phyloP scores from a whole-genome alignment of 2,329 filamentous ascomycete genomes.

The Alternaria ventricosa region DNA sequence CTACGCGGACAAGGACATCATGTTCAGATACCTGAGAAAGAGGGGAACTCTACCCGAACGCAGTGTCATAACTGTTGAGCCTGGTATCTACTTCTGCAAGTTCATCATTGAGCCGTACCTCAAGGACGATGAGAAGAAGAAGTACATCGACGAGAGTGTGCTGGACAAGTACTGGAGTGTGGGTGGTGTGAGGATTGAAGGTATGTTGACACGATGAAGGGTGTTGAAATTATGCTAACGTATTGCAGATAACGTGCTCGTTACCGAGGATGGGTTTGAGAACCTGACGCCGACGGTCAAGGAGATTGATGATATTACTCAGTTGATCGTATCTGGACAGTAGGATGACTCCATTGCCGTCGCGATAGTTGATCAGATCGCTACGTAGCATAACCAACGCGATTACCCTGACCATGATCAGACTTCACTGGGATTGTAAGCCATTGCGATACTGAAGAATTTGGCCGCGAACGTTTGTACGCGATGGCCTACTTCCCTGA shows the following conservation, averaged over 20 bases:
- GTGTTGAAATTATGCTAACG: slow-evolving; percentile 7
- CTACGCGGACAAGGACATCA: slow-evolving; percentile 72
- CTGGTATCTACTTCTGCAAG: slow-evolving; percentile 80
- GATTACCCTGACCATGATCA: neutral
- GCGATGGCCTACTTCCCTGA: too few relatives aligned
- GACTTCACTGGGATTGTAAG: neutral
- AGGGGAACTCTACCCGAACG: slow-evolving; percentile 76
- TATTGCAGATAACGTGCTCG: slow-evolving; percentile 73
- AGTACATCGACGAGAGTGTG: slow-evolving; percentile 69
- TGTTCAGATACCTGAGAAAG: slow-evolving; percentile 88
- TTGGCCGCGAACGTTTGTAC: too few relatives aligned
- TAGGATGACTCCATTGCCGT: neutral
- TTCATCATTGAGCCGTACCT: slow-evolving; percentile 76
- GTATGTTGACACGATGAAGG: slow-evolving; percentile 17
- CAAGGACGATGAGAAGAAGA: slow-evolving; percentile 64
- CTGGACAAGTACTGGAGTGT: slow-evolving; percentile 76
- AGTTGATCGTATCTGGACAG: slow-evolving; percentile 47
- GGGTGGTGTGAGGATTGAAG: slow-evolving; percentile 89
- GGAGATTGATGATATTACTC: slow-evolving; percentile 69
- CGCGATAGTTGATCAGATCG: neutral
- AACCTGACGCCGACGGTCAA: slow-evolving; percentile 85
- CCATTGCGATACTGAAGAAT: too few relatives aligned
- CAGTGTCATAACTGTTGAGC: slow-evolving; percentile 92
- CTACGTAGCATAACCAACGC: neutral
- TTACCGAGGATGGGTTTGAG: slow-evolving; percentile 79